These are phyloP conservation scores for Kodamaea neixiangensis DNA, from an alignment of 805 yeast species.

Conservation along the genomic window DNA sequence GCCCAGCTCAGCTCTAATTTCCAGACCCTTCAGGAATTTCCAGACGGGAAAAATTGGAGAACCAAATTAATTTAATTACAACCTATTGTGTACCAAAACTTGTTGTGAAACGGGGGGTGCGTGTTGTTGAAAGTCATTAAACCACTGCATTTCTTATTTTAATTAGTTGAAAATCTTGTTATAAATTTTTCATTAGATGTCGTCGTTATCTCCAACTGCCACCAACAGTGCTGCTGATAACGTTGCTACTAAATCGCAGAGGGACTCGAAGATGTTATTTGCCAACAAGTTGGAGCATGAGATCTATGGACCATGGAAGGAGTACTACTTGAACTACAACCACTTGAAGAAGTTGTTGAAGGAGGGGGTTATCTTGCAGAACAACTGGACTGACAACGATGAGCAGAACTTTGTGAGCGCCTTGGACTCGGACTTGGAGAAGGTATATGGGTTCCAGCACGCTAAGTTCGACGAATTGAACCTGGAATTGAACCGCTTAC, in stretches of 20 bases:
- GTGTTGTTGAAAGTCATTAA: slow-evolving; percentile 1
- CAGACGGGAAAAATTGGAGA: not conserved
- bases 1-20: not conserved
- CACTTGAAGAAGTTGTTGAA: slow-evolving; percentile 64
- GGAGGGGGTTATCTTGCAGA: slow-evolving; percentile 56
- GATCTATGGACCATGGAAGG: slow-evolving; percentile 86
- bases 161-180: slow-evolving; percentile 1
- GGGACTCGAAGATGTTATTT: slow-evolving; percentile 63
- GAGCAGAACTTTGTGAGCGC: slow-evolving; percentile 68
- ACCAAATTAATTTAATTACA: not conserved
- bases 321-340: slow-evolving; percentile 67
- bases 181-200: not conserved
- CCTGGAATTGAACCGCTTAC: slow-evolving; percentile 63
- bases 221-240: slow-evolving; percentile 1
- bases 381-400: slow-evolving; percentile 68
- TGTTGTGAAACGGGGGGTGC: slow-evolving; percentile 6
- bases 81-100: slow-evolving; percentile 3
- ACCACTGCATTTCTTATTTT: not conserved
- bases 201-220: slow-evolving; percentile 7
- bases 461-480: slow-evolving; percentile 69
- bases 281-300: slow-evolving; percentile 83
- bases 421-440: slow-evolving; percentile 70
- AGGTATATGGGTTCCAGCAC: slow-evolving; percentile 72
- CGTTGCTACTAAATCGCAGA: slow-evolving; percentile 2
- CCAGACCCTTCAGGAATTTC: not conserved